These are phyloP conservation scores for Alternaria burnsii DNA, from an alignment of 2,329 filamentous ascomycete genomes.

Conservation along the genomic window DNA sequence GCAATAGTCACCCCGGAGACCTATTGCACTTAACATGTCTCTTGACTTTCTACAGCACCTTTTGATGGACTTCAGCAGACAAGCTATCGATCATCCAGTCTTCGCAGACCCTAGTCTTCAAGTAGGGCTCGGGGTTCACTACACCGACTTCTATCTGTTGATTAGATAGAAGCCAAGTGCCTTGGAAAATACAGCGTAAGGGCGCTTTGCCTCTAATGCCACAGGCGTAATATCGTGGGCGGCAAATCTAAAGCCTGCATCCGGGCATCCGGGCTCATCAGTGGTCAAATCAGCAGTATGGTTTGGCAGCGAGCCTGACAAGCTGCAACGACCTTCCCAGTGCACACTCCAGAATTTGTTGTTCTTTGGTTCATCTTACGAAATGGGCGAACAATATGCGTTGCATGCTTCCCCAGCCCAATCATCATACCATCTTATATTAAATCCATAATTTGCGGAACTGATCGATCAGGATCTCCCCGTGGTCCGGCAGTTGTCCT, in stretches of 20 bases:
- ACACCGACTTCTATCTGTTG: not conserved
- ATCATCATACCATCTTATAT: conserved; percentile 40
- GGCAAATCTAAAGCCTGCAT: conserved; percentile 20
- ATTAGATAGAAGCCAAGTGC: conserved; percentile 6
- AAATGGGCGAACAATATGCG: conserved; percentile 29
- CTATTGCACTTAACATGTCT: not conserved
- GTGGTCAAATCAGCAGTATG: conserved; percentile 1
- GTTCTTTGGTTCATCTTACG: conserved; percentile 23
- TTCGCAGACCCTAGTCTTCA: not conserved
- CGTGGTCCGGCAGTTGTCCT: conserved; percentile 37
- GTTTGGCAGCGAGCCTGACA: conserved; percentile 24
- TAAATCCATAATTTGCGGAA: conserved; percentile 38
- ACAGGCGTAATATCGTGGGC: conserved; percentile 23
- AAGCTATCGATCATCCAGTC: not conserved
- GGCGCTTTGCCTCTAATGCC: conserved; percentile 12
- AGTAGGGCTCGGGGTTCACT: not conserved
- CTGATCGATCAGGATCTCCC: conserved; percentile 33
- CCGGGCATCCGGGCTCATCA: conserved; percentile 18
- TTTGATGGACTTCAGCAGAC: not conserved
- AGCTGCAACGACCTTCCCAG: conserved; percentile 18
- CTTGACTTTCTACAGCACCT: not conserved
- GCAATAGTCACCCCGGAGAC: not conserved
- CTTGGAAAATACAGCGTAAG: conserved; percentile 14
- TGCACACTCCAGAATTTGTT: conserved; percentile 21
- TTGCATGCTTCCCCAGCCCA: conserved; percentile 31